Base-by-base conservation (phyloP, 2,329 filamentous ascomycete genomes). In the Monascus ruber region DNA sequence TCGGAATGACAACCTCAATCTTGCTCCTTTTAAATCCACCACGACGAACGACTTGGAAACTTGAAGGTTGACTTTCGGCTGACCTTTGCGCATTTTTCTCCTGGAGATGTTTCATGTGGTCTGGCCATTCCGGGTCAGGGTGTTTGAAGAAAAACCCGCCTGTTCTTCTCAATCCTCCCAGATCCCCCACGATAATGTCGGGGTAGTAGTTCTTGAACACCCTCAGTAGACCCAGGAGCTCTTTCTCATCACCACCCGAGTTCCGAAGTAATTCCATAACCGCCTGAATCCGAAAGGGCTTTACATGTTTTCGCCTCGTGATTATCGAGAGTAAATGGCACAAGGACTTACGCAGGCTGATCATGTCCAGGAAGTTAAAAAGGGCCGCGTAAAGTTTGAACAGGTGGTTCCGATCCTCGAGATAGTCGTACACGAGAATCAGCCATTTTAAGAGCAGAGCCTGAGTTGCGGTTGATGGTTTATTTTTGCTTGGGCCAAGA, bases 151-250 rank as follows among this genome's bases (percentile, higher is more conserved):
- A 61, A 45, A 53, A 58, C 40, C 48, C 28, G 28, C 28, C 62
- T 55, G 55, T 51, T 44, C 54, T 52, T 24, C 52, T 56, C 31
- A 54, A 46, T 17, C 52, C 68, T 26, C 77, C 73, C 4, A 75
- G 69, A 46, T 82, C 81, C 24, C 81, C 83, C 9, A 89, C 74
- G 42, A 93, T 85, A 39, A 93, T 85, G 56, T 94, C 85, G 0
- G 86, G 85, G 52, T 89, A 93, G 60, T 89, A 93, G 56, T 89
- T 85, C 56, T 91, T 91, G 66, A 81, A 93, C n/a, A 89, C 77
- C 40, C 82, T 76, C 36, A 93, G 66, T 11, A 94, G 68, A 3
- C 83, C 83, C 31, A 83, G 71, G 29, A 94, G 66, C 37, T 79
- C 74, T 36, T 81, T 81, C 40, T 94, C 86, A 52, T 83, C 82